A percentile compares a stretch with the other conserved stretches of the same genome.
phyloP scores from a whole-genome alignment of 1,139 yeast genomes.

The Geotrichum bryndzae region DNA sequence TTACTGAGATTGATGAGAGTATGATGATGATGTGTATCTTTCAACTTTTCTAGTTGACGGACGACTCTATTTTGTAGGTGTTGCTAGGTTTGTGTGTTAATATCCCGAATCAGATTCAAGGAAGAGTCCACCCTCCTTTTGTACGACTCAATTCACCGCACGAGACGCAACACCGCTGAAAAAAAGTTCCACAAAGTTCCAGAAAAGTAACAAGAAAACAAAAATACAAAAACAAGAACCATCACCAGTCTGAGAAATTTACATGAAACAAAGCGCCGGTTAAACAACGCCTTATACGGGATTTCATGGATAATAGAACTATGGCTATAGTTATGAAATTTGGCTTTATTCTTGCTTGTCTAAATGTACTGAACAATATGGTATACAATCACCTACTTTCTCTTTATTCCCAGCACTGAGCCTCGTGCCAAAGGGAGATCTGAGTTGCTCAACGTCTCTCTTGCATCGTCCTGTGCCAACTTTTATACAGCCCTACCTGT shows the following conservation, averaged over 20 bases:
- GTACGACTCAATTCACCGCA: neutral
- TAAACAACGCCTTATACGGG: neutral
- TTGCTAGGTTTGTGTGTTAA: neutral
- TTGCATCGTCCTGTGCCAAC: no score
- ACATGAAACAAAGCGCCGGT: neutral
- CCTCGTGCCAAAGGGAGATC: no score
- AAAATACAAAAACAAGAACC: neutral
- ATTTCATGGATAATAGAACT: no score
- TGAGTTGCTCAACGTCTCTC: no score
- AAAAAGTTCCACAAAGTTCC: neutral
- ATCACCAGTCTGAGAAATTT: neutral
- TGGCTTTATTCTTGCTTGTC: no score
- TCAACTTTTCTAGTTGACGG: no score
- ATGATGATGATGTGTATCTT: neutral
- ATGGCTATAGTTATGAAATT: no score
- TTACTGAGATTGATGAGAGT: neutral
- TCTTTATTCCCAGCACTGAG: no score
- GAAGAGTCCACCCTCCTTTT: neutral
- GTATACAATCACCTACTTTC: no score
- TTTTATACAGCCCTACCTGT: no score
- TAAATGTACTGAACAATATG: no score
- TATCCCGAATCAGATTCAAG: neutral
- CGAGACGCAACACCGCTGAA: neutral
- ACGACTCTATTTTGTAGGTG: neutral
- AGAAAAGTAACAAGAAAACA: neutral